A percentile compares a stretch with the other conserved stretches of the same genome.
Conservation (phyloP, 2,329 filamentous ascomycete genomes). For the Phoma herbarum region DNA sequence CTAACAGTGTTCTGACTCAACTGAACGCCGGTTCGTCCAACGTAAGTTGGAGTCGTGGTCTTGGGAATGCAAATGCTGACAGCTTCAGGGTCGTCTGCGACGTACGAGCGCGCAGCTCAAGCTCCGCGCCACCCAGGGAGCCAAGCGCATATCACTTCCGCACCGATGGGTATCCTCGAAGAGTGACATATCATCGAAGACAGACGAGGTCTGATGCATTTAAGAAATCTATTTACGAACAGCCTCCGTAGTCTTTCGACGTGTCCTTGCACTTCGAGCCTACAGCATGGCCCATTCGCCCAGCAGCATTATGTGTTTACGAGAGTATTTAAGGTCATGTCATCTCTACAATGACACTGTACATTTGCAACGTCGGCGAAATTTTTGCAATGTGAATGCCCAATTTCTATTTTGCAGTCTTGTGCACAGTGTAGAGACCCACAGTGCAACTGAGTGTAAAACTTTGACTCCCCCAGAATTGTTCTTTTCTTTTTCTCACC, state of each 20-base stretch:
- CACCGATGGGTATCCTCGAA: constrained; percentile 25
- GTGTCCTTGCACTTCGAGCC: not conserved
- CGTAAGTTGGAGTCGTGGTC: constrained; percentile 12
- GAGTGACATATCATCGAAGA: constrained; percentile 16
- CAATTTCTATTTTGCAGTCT: not conserved
- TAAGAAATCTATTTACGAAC: not conserved
- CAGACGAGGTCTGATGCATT: not conserved
- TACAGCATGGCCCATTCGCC: not conserved
- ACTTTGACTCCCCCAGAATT: not conserved
- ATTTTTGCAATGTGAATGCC: not conserved
- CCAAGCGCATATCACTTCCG: constrained; percentile 38
- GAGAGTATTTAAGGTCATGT: not conserved
- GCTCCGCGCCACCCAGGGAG: constrained; percentile 31
- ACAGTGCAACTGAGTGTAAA: not conserved
- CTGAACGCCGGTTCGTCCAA: constrained; percentile 25
- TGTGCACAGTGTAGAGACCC: not conserved
- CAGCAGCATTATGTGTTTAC: not conserved
- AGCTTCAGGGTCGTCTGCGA: constrained; percentile 31
- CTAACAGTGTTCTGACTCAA: constrained; percentile 30
- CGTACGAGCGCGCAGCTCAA: constrained; percentile 36
- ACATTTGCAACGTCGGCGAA: not conserved
- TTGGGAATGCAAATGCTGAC: constrained; percentile 5
- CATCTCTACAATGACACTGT: not conserved
- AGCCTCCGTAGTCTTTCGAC: not conserved
- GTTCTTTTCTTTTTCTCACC: not conserved